A percentile compares a stretch with the other conserved stretches of the same genome.
Conservation (phyloP, 1,284 basidiomycete genomes). For the Nidula niveotomentosa region DNA sequence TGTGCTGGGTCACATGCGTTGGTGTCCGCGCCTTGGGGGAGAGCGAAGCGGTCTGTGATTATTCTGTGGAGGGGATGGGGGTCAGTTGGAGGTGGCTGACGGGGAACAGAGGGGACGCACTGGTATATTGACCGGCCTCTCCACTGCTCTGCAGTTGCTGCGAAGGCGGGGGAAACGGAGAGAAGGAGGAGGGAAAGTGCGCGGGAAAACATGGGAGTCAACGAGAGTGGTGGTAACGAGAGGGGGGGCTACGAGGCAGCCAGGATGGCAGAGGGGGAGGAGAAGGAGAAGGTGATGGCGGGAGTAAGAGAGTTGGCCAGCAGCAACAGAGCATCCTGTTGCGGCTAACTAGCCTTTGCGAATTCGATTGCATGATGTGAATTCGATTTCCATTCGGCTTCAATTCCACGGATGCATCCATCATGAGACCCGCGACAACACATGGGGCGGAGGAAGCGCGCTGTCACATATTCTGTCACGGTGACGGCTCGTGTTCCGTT, state of each 20-base stretch:
- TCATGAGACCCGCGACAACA: too few relatives aligned
- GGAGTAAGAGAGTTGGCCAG: neutral
- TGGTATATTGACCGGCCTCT: conserved; percentile 42
- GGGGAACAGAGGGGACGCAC: conserved; percentile 17
- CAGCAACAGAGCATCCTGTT: neutral
- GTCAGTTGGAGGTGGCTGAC: neutral
- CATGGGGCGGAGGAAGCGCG: too few relatives aligned
- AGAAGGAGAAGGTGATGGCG: neutral
- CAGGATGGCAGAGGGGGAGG: neutral
- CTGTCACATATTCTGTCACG: too few relatives aligned
- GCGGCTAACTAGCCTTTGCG: neutral
- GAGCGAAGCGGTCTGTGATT: conserved; percentile 77
- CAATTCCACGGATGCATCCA: too few relatives aligned
- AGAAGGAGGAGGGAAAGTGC: conserved; percentile 9
- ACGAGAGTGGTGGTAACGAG: conserved; percentile 5
- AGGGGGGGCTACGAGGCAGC: conserved; percentile 1
- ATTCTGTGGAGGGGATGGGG: conserved; percentile 34
- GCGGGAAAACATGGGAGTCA: conserved; percentile 8
- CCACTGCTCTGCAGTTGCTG: conserved; percentile 44
- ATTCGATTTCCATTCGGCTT: too few relatives aligned
- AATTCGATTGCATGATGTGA: too few relatives aligned
- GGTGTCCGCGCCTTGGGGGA: conserved; percentile 50
- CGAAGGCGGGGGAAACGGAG: conserved; percentile 15
- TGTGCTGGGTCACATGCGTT: conserved; percentile 54
- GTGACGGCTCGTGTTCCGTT: too few relatives aligned